These are phyloP conservation scores for Dillenia turbinata DNA, from an alignment of 164 flowering plant genomes.

Conservation along the genomic window DNA sequence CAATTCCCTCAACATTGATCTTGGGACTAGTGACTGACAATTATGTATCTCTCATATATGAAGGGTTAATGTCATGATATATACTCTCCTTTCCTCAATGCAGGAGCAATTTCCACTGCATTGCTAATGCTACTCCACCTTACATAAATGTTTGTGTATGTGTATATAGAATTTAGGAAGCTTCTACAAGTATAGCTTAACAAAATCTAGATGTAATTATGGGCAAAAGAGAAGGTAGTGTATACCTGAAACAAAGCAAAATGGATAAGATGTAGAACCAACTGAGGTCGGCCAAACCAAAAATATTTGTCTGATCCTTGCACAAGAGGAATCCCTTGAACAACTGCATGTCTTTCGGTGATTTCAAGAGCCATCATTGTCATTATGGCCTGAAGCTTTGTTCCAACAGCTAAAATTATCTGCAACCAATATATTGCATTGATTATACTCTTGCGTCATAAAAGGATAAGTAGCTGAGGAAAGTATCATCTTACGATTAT, in stretches of 20 bases:
- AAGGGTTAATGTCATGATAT: no score
- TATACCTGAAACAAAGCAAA: slow-evolving; percentile 54
- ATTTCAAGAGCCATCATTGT: slow-evolving; percentile 87
- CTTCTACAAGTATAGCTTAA: no score
- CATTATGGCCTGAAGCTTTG: slow-evolving; percentile 90
- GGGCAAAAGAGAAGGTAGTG: no score
- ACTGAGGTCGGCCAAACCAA: slow-evolving; percentile 51
- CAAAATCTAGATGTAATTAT: no score
- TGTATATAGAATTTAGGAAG: no score
- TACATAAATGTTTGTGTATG: no score
- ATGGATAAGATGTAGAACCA: slow-evolving; percentile 52
- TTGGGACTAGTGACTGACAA: no score
- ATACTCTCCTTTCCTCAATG: no score
- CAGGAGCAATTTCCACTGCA: no score
- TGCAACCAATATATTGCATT: slow-evolving; percentile 24
- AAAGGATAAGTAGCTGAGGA: background rate
- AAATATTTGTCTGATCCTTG: slow-evolving; percentile 50
- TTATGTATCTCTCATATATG: no score
- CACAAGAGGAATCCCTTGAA: slow-evolving; percentile 54
- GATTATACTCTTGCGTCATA: background rate
- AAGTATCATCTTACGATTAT: slow-evolving; percentile 43
- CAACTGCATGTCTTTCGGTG: slow-evolving; percentile 72
- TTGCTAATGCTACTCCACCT: no score
- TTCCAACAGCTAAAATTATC: slow-evolving; percentile 82
- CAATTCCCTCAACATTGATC: no score